Evolutionary conservation across 257 asterid genomes (phyloP).

Genomic region (Solanum piurae): DNA sequence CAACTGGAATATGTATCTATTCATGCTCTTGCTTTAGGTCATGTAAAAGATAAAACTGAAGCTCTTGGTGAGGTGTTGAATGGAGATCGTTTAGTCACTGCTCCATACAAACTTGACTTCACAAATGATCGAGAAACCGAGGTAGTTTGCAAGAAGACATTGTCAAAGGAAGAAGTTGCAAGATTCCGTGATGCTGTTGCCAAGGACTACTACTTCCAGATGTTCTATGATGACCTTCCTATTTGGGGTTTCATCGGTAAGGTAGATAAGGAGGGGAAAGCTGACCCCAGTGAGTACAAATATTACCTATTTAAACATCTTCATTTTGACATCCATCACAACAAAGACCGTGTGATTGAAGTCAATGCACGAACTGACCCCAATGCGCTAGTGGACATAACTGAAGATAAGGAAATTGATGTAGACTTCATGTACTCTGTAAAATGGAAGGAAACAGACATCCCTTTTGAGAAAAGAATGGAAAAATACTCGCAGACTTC

Average conservation of each 20-base stretch:
- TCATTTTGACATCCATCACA: slow-evolving; percentile 6
- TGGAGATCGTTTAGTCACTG: slow-evolving; percentile 12
- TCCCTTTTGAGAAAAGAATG: slow-evolving; percentile 24
- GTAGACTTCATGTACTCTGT: slow-evolving; percentile 21
- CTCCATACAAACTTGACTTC: slow-evolving; percentile 11
- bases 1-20: not conserved
- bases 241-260: slow-evolving; percentile 13
- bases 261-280: slow-evolving; percentile 3
- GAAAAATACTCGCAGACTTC: slow-evolving; percentile 21
- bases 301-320: slow-evolving; percentile 12
- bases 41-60: slow-evolving; percentile 3
- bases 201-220: slow-evolving; percentile 8
- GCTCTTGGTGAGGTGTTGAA: slow-evolving; percentile 14
- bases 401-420: slow-evolving; percentile 21
- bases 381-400: slow-evolving; percentile 13
- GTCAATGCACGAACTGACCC: slow-evolving; percentile 10
- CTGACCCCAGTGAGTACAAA: slow-evolving; percentile 9
- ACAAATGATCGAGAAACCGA: slow-evolving; percentile 1
- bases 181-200: slow-evolving; percentile 13
- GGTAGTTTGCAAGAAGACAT: not conserved
- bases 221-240: slow-evolving; percentile 10
- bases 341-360: slow-evolving; percentile 11
- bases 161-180: slow-evolving; percentile 8
- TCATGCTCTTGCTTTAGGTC: not conserved
- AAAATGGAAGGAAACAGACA: slow-evolving; percentile 22